These are phyloP conservation scores for Pontederia paniculata DNA, from an alignment of 176 grass and related monocot genomes.

Conservation along the genomic window DNA sequence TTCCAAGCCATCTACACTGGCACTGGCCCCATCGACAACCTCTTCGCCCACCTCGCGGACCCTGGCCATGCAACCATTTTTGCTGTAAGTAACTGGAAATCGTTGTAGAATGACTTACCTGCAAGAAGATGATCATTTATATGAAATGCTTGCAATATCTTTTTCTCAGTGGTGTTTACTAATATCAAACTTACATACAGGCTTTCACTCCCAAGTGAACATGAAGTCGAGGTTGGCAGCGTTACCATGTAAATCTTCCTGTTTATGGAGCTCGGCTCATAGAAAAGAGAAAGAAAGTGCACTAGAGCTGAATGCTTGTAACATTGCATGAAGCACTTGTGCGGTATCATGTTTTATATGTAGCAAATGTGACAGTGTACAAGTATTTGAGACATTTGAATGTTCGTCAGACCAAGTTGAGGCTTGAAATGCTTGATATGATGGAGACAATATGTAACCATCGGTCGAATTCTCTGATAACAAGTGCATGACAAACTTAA, in stretches of 20 bases:
- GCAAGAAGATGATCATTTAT: background rate
- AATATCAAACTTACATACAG: constrained; percentile 24
- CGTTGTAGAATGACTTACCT: too few relatives aligned
- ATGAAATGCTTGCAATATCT: background rate
- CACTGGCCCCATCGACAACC: constrained; percentile 88
- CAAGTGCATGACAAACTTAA: too few relatives aligned
- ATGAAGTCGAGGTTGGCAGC: background rate
- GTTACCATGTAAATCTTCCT: too few relatives aligned
- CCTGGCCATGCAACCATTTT: constrained; percentile 82
- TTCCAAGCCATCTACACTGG: constrained; percentile 87
- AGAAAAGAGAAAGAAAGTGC: background rate
- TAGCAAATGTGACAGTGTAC: too few relatives aligned
- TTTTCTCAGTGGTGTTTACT: background rate
- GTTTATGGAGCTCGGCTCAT: background rate
- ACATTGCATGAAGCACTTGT: too few relatives aligned
- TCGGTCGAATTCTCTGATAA: too few relatives aligned
- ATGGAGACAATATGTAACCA: too few relatives aligned
- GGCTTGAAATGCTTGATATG: too few relatives aligned
- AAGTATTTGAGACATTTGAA: too few relatives aligned
- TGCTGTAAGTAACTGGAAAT: constrained; percentile 25
- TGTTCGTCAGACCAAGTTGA: too few relatives aligned
- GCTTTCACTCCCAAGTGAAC: constrained; percentile 80
- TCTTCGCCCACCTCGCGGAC: constrained; percentile 90
- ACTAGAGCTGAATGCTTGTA: background rate
- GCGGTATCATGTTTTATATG: too few relatives aligned